phyloP scores from a whole-genome alignment of 768 basidiomycete genomes.

The Tylopilus subfusipes region DNA sequence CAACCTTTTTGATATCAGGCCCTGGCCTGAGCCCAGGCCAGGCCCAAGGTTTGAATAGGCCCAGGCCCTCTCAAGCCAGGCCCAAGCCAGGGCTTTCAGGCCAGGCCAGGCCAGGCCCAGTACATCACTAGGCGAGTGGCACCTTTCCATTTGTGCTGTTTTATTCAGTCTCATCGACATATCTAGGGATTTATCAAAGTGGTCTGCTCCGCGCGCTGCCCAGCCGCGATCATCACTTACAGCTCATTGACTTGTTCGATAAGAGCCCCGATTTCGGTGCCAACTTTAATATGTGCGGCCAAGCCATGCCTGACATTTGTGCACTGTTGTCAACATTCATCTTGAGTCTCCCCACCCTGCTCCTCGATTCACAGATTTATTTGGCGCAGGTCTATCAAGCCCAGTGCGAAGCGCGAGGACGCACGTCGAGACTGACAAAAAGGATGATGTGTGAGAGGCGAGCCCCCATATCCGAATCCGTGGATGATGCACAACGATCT shows the following conservation, averaged over 20 bases:
- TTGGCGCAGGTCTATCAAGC: constrained; percentile 43
- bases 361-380: constrained; percentile 42
- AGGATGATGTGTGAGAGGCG: constrained; percentile 25
- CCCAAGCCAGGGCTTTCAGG: too few relatives aligned
- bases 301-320: constrained; percentile 42
- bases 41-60: too few relatives aligned
- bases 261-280: constrained; percentile 23
- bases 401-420: constrained; percentile 37
- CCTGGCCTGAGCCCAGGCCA: too few relatives aligned
- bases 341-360: constrained; percentile 43
- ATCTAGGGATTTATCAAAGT: constrained; percentile 40
- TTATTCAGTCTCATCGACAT: neutral
- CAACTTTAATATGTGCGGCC: constrained; percentile 29
- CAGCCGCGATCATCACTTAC: constrained; percentile 36
- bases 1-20: too few relatives aligned
- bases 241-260: constrained; percentile 40
- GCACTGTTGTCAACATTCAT: constrained; percentile 47
- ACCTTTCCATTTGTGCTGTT: neutral
- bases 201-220: constrained; percentile 43
- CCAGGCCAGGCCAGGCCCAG: too few relatives aligned
- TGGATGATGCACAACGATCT: constrained; percentile 14
- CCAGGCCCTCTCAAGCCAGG: too few relatives aligned
- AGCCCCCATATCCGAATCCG: constrained; percentile 18
- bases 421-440: constrained; percentile 29
- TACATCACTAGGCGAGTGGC: constrained; percentile 31